phyloP scores from a whole-genome alignment of 805 yeast genomes.

The Barnettozyma californica region DNA sequence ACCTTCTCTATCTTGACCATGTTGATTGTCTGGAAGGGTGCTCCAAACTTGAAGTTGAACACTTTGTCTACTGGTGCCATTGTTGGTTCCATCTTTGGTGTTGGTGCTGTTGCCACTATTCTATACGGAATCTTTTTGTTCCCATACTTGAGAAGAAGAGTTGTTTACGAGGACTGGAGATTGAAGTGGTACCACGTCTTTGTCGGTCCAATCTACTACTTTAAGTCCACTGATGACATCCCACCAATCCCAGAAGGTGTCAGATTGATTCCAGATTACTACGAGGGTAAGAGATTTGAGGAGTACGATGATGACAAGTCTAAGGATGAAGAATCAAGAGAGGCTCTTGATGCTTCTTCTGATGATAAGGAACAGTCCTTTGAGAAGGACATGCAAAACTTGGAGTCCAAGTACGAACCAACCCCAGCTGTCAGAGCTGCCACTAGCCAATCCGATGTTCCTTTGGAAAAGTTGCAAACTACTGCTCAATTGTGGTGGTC shows the following conservation, averaged over 20 bases:
- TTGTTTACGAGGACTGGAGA: conserved; percentile 63
- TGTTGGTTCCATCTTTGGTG: conserved; percentile 58
- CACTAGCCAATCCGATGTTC: conserved; percentile 6
- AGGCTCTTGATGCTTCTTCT: conserved; percentile 16
- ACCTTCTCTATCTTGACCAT: conserved; percentile 63
- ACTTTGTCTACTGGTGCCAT: conserved; percentile 47
- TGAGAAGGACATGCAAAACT: conserved; percentile 19
- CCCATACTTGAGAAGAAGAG: conserved; percentile 59
- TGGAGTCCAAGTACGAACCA: conserved; percentile 16
- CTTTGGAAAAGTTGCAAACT: conserved; percentile 25
- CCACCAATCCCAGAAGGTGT: conserved; percentile 65
- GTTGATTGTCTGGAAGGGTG: conserved; percentile 78
- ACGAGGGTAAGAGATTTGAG: conserved; percentile 48
- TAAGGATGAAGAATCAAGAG: conserved; percentile 4
- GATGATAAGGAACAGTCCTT: conserved; percentile 19
- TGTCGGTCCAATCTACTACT: conserved; percentile 51
- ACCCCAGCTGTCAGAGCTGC: conserved; percentile 1
- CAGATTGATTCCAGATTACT: conserved; percentile 55
- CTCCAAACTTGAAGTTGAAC: conserved; percentile 58
- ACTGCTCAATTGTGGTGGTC: conserved; percentile 35
- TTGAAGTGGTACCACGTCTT: conserved; percentile 50
- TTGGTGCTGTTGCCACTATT: conserved; percentile 50
- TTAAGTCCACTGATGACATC: conserved; percentile 50
- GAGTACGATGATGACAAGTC: conserved; percentile 9
- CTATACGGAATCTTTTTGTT: conserved; percentile 49